Evolutionary conservation across 2,329 filamentous ascomycete genomes (phyloP), one percentile per base, ranked within the genome.

Genomic region (Zymoseptoria crescenta): DNA sequence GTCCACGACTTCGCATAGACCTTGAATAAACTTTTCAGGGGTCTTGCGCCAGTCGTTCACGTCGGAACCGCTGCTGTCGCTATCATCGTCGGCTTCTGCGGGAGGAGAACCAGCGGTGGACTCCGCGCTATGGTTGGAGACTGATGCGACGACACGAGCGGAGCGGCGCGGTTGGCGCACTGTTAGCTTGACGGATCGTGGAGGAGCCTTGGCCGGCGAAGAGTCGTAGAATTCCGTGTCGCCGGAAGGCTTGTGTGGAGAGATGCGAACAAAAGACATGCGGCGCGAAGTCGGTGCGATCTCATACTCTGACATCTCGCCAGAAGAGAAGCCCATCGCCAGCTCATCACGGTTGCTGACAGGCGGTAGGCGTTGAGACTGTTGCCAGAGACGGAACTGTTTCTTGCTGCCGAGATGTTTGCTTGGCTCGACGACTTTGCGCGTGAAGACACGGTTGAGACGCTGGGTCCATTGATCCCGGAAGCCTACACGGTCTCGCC

Each of bases 401-500:
- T 70, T 70, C 8, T 77, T 60, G 0, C 77, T 79, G 16, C 72
- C 74, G 10, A 80, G 70, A 52, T 76, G 67, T 3, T 72, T 67
- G 54, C 68, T 72, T 1, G 83, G 83, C 3, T 78, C 70, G 20
- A 74, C 63, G 16, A 72, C 73, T 1, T 72, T 74, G 16, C 83
- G 78, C 54, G 85, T 79, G 67, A 90, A 92, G 2, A 91, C 81
- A 10, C 77, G 79, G 57, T 85, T 81, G 55, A 96, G 77, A 62
- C 80, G 85, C n/a, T 82, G 79, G 54, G 85, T 85, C 89, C 91
- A 96, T 64, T 84, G 83, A 64, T 87, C 84, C 48, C 92, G 83
- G 68, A 96, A 87, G n/a, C 81, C 81, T 19, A 88, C 88, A 49
- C 93, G 84, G 69, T 91, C 84, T 62, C 91, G 86, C 89, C 91